Evolutionary conservation across 495 filamentous ascomycete genomes (phyloP), one percentile per base, ranked within the genome.

Genomic region (Xylaria longipes): DNA sequence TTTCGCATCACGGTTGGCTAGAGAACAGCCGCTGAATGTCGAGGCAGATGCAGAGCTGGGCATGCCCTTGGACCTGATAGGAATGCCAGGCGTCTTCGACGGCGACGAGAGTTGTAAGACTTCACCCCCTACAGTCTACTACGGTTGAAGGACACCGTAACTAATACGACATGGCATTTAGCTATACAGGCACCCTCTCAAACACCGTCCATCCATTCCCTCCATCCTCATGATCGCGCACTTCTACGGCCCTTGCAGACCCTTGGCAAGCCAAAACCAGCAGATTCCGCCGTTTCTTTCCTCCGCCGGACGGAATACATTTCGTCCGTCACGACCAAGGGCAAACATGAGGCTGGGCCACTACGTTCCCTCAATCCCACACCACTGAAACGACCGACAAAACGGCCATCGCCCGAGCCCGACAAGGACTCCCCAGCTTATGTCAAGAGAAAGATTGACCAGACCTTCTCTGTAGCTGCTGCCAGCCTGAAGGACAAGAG

Each of bases 1-100:
- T 2, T 98, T 97, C 83, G 93, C 94, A 31, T 95, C 94, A 39
- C 91, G 93, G 64, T 82, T 99, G 71, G 93, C 93, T 1, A 87
- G 94, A 73, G 93, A 97, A 72, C 95, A 98, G 82, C 90, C 94
- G n/a, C 84, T 97, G 5, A 97, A 97, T 72, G 94, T 99, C 65
- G 96, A 98, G 80, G 94, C 94, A 27, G 97, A 99, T 89, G 95
- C 94, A 25, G 97, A 98, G 84, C 89, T 97, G 70, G 96, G 97
- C 45, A 98, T 99, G 95, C 94, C 93, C 48, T 89, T 99, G 80
- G 95, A 99, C 79, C 83, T 99, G 56, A 91, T 98, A 54, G 96
- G 97, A 73, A 91, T 98, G 80, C 97, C 97, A 7, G 92, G 94
- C 0, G 89, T 98, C 54, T 97, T 98, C 78, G 89, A 98, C 73